These are phyloP conservation scores for Steccherinum ochraceum DNA, from an alignment of 768 basidiomycete species.

Conservation along the genomic window DNA sequence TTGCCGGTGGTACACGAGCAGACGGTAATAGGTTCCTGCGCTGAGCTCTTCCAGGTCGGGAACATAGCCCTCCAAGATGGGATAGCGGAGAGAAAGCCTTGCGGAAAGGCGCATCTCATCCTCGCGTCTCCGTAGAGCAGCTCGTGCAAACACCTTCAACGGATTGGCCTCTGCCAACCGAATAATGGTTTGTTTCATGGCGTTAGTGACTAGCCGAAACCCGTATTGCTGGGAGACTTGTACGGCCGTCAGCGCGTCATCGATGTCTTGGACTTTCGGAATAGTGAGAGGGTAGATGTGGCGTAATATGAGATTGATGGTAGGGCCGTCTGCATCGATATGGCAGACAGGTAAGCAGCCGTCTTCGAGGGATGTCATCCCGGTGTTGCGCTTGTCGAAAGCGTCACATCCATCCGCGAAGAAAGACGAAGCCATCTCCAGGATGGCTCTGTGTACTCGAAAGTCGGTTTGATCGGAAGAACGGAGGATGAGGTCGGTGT, in stretches of 20 bases:
- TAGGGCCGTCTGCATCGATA: neutral
- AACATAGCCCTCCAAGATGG: conserved; percentile 15
- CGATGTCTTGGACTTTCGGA: neutral
- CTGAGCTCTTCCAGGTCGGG: conserved; percentile 36
- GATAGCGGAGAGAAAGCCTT: neutral
- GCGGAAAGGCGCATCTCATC: conserved; percentile 5
- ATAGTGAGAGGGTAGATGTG: neutral
- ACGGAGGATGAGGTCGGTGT: conserved; percentile 9
- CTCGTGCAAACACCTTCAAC: conserved; percentile 5
- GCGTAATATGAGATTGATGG: neutral
- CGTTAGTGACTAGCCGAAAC: neutral
- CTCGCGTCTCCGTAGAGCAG: neutral
- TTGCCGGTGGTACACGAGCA: conserved; percentile 34
- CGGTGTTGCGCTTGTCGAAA: neutral
- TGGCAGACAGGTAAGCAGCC: neutral
- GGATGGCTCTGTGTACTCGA: neutral
- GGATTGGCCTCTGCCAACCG: conserved; percentile 1
- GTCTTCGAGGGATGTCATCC: neutral
- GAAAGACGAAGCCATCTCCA: neutral
- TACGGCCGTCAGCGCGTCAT: neutral
- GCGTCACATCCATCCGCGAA: neutral
- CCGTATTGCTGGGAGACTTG: neutral
- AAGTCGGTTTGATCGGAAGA: neutral
- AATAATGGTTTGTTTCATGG: neutral
- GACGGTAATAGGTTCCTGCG: conserved; percentile 32